Base-by-base conservation (phyloP, 495 filamentous ascomycete species). In the Talaromyces trachyspermus region DNA sequence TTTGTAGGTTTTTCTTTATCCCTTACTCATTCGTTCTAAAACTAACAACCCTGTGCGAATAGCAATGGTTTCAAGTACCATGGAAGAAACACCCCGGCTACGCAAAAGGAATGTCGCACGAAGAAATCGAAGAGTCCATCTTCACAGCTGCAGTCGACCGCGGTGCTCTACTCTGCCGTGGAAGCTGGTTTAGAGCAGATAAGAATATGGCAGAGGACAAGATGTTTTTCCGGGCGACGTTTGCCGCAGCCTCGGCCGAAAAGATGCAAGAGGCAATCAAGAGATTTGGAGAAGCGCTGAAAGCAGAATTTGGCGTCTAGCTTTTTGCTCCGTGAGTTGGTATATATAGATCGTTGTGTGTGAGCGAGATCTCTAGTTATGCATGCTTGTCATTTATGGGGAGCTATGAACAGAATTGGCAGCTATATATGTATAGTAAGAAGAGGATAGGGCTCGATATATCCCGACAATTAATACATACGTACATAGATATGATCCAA, bases 11-110 rank as follows among this genome's bases (percentile, higher is more conserved):
- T 36, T 45, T 10, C 20, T 33, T 30, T 2, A 48, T 25, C 18
- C 23, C 7, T 48, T n/a, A 27, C 14, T 38, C 50, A 24, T 49
- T 51, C 38, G 27, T 29, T 27, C 12, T 25, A 5, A 19, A 5
- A 19, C 36, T 27, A 24, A 20, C 11, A 10, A 20, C 27, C 23
- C 17, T 23, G 18, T 14, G 3, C 0, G 12, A 4, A 50, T 46
- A 86, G 83, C 83, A 88, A 58, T 96, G 92, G 92, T 70, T 98
- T 27, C 72, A 82, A 46, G 69, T 98, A 14, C 77, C 92, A 57
- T 83, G 80, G 66, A 70, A 65, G 22, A 79, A 80, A 48, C 89
- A 96, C 64, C 90, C 89, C 11, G 63, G 60, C 18, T 43, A 65
- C 41, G 69, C 72, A 2, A 60, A 65, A 15, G 72, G 62, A n/a